phyloP scores from a whole-genome alignment of 495 filamentous ascomycete species.

The Oleoguttula mirabilis region DNA sequence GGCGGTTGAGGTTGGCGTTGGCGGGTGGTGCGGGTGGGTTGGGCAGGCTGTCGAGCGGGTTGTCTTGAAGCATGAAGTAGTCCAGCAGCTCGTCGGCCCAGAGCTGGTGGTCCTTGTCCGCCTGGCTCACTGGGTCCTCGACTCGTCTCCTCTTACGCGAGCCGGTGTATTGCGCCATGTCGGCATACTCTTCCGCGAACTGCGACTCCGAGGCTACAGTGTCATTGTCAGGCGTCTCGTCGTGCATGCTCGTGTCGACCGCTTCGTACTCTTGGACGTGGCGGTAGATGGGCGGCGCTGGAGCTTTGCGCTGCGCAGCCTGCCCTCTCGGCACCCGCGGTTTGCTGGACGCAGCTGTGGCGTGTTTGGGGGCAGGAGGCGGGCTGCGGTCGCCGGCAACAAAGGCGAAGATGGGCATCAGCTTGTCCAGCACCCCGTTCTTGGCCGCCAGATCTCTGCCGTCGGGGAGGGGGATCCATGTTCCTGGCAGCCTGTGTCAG shows the following conservation, averaged over 20 bases:
- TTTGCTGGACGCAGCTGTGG: slow-evolving; percentile 55
- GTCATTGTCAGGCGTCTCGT: slow-evolving; percentile 69
- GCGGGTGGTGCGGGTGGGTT: slow-evolving; percentile 65
- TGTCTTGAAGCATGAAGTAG: slow-evolving; percentile 74
- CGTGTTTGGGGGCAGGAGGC: slow-evolving; percentile 86
- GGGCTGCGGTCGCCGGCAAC: slow-evolving; percentile 74
- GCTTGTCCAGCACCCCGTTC: slow-evolving; percentile 69
- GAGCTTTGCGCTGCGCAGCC: slow-evolving; percentile 12
- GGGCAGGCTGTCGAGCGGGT: slow-evolving; percentile 49
- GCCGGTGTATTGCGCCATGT: slow-evolving; percentile 55
- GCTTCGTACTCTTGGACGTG: slow-evolving; percentile 37
- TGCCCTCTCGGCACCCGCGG: slow-evolving; percentile 45
- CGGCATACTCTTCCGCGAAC: slow-evolving; percentile 56
- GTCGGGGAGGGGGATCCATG: slow-evolving; percentile 84
- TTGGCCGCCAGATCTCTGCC: slow-evolving; percentile 70
- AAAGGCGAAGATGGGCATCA: slow-evolving; percentile 82
- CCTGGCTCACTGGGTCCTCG: slow-evolving; percentile 46
- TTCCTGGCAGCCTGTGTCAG: slow-evolving; percentile 43
- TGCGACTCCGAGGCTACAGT: slow-evolving; percentile 71
- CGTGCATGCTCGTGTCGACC: slow-evolving; percentile 45
- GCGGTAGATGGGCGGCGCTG: not conserved
- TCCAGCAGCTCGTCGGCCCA: slow-evolving; percentile 88
- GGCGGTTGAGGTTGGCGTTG: slow-evolving; percentile 73
- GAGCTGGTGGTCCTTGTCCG: slow-evolving; percentile 70
- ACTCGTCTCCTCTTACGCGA: slow-evolving; percentile 69